Conservation (phyloP, 1,284 basidiomycete genomes). For the Trametes sp. region DNA sequence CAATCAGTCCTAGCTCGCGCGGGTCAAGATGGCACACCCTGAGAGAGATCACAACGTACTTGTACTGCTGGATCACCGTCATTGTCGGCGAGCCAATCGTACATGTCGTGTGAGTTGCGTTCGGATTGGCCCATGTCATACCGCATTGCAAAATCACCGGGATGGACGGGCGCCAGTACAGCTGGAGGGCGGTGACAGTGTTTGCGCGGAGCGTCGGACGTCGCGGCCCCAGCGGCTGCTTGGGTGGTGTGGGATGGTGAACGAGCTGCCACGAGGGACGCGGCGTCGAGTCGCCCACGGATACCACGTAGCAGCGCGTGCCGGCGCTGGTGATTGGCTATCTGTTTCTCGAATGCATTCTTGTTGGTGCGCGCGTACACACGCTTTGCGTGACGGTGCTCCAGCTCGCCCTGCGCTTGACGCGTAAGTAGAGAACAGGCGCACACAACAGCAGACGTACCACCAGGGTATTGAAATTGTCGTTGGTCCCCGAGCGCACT, state of each 20-base stretch:
- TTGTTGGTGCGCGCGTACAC: constrained; percentile 44
- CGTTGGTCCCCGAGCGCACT: constrained; percentile 42
- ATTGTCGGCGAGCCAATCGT: neutral
- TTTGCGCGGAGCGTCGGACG: neutral
- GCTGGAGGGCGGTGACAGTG: neutral
- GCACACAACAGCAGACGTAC: no score
- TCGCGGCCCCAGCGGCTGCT: no score
- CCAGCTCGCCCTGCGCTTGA: constrained; percentile 45
- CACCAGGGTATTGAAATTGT: constrained; percentile 43
- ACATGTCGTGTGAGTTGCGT: neutral
- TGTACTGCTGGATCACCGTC: neutral
- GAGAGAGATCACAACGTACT: neutral
- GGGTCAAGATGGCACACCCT: no score
- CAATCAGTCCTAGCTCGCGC: neutral
- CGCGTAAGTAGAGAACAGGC: no score
- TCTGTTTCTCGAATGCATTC: constrained; percentile 33
- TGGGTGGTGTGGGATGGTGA: no score
- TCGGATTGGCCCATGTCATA: neutral
- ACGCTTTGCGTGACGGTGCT: constrained; percentile 43
- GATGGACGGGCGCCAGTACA: no score
- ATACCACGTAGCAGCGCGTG: constrained; percentile 6
- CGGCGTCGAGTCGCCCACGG: no score
- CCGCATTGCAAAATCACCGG: neutral
- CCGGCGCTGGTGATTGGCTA: constrained; percentile 33
- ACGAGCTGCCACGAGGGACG: no score